These are phyloP conservation scores for Lasiodiplodia citricola DNA, from an alignment of 2,329 filamentous ascomycete species.

Conservation along the genomic window DNA sequence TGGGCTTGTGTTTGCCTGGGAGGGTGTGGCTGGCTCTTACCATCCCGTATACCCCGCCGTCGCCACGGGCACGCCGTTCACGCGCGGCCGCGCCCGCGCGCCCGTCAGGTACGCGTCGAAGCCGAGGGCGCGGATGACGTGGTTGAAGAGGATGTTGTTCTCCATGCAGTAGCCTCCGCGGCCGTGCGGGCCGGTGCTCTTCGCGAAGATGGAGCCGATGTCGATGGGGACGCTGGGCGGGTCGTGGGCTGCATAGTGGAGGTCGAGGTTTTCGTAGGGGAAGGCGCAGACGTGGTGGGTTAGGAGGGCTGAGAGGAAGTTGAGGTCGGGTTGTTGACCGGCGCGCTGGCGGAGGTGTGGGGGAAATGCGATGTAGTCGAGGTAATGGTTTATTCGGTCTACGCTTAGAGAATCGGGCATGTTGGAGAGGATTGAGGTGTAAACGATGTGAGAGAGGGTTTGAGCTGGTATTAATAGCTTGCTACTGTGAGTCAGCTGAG, in stretches of 20 bases:
- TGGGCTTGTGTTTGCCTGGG: no score
- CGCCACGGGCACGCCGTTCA: constrained; percentile 34
- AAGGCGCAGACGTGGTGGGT: constrained; percentile 52
- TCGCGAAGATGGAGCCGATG: constrained; percentile 46
- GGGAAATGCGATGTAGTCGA: no score
- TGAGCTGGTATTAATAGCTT: no score
- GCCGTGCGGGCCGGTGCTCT: constrained; percentile 53
- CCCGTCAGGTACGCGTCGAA: constrained; percentile 62
- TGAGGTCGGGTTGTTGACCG: no score
- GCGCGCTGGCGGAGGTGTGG: no score
- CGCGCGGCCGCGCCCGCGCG: constrained; percentile 48
- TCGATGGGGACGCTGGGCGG: constrained; percentile 45
- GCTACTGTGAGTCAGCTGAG: no score
- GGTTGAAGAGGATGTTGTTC: constrained; percentile 59
- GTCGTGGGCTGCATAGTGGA: constrained; percentile 54
- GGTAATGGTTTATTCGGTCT: no score
- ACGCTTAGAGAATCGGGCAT: no score
- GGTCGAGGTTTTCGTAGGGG: constrained; percentile 62
- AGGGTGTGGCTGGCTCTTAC: constrained; percentile 40
- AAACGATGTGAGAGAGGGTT: no score
- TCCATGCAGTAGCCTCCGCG: constrained; percentile 68
- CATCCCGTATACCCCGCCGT: constrained; percentile 52
- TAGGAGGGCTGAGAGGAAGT: no score
- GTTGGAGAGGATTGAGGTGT: no score
- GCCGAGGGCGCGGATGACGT: constrained; percentile 58